phyloP scores from a whole-genome alignment of 768 basidiomycete species.

The Cystofilobasidium capitatum region DNA sequence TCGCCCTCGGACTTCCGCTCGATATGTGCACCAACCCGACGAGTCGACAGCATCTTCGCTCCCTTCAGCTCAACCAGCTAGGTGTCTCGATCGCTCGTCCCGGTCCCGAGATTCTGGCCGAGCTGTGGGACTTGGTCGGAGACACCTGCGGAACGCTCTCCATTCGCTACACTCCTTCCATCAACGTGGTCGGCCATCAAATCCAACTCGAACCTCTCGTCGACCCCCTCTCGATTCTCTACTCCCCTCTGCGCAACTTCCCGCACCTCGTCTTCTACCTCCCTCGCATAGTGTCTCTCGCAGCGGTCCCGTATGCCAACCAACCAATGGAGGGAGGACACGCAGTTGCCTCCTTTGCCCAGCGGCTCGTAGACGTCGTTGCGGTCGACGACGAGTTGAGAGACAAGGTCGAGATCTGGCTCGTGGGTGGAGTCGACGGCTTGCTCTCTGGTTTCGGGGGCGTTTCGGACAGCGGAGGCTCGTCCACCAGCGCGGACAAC shows the following conservation, averaged over 20 bases:
- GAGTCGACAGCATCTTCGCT: slow-evolving; percentile 22
- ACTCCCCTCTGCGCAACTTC: slow-evolving; percentile 6
- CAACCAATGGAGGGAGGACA: neutral
- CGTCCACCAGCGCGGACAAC: neutral
- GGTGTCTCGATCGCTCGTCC: slow-evolving; percentile 25
- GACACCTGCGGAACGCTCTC: neutral
- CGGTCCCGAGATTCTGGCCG: slow-evolving; percentile 14
- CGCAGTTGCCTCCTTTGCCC: slow-evolving; percentile 11
- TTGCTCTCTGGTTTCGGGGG: neutral
- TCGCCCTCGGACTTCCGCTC: slow-evolving; percentile 22
- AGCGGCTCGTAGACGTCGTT: slow-evolving; percentile 28
- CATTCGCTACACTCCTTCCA: neutral
- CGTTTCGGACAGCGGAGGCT: neutral
- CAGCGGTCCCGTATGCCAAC: neutral
- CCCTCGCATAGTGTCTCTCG: slow-evolving; percentile 11
- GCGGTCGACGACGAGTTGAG: slow-evolving; percentile 18
- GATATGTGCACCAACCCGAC: slow-evolving; percentile 20
- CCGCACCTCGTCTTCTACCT: slow-evolving; percentile 23
- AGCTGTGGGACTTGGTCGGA: slow-evolving; percentile 14
- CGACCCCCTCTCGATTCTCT: slow-evolving; percentile 20
- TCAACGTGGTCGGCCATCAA: neutral
- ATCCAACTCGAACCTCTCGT: slow-evolving; percentile 6
- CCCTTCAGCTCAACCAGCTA: slow-evolving; percentile 16
- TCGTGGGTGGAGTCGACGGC: slow-evolving; percentile 5
- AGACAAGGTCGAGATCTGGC: slow-evolving; percentile 25